Percentiles rank a stretch among this genome's conserved stretches.
phyloP scores from a whole-genome alignment of 179 eudicot species.

The Heliamphora pulchella region DNA sequence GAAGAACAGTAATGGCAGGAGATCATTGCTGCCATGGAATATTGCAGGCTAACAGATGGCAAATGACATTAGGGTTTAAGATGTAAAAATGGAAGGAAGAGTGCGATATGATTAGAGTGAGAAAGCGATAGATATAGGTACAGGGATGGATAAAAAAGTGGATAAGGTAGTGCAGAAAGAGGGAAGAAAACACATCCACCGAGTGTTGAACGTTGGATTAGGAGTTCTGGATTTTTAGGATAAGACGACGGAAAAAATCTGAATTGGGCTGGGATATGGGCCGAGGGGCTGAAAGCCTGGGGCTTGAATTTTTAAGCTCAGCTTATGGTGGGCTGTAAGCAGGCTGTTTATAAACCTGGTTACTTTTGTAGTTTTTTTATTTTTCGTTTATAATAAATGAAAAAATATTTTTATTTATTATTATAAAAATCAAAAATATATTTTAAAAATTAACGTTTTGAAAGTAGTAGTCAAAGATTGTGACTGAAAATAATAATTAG shows the following conservation, averaged over 20 bases:
- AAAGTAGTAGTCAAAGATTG: no score
- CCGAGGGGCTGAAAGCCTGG: background rate
- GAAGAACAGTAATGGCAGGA: constrained; percentile 38
- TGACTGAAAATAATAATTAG: no score
- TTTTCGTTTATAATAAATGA: no score
- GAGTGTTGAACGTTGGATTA: background rate
- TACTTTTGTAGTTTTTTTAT: no score
- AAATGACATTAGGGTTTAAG: constrained; percentile 17
- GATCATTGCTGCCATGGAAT: constrained; percentile 54
- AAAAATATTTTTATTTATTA: no score
- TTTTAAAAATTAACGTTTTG: no score
- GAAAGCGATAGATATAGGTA: constrained; percentile 1
- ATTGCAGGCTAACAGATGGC: background rate
- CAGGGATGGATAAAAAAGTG: background rate
- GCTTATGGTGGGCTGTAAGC: no score
- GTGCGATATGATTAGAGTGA: background rate
- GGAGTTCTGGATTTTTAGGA: background rate
- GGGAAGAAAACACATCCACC: constrained; percentile 18
- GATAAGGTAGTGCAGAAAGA: constrained; percentile 15
- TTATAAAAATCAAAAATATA: no score
- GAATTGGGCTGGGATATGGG: background rate
- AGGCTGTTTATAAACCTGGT: no score
- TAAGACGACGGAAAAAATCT: background rate
- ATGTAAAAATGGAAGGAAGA: background rate
- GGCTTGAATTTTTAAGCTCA: no score